Evolutionary conservation across 75 land plant species (phyloP), one percentile per base, ranked within the genome.

Genomic region (Selaginella moellendorffii): DNA sequence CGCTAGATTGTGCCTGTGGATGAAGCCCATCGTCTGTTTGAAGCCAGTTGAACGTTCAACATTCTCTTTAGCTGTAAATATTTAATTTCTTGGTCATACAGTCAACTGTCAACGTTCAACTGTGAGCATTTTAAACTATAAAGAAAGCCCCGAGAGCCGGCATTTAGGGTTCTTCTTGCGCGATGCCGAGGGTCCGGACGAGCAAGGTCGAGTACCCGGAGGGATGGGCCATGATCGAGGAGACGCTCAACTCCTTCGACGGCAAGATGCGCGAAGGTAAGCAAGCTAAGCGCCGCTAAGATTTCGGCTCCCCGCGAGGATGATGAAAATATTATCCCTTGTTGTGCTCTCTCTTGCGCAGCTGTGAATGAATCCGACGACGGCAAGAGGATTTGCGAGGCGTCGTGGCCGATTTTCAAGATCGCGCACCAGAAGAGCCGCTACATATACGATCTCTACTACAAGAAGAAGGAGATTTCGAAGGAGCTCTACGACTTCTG

Each of bases 181-280:
- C 46, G 63, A 90, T 90, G 97, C 97, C 97, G 0, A 90, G 84
- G 75, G 80, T 90, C 46, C 83, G 84, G 67, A 90, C 88, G 23
- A 90, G 67, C 70, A 77, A 85, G 14, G 76, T 83, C 18, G 72
- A 73, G 54, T 87, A 87, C 54, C 97, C 93, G 2, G 82, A 84
- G 20, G 97, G 97, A 64, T 90, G 97, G 97, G 91, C 83, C 66
- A 77, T 90, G 52, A 87, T 90, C 42, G 97, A 90, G 63, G 92
- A 91, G 0, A 90, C 92, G 17, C 81, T 90, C 23, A 78, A 78
- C 26, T 91, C 84, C 24, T 68, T 90, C 2, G 83, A 90, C 19
- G 80, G 73, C 29, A 87, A 90, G 77, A 90, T 87, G 97, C 79
- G 93, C 66, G 93, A 90, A 90, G 97, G 97, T 84, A 64, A 46